Conservation (phyloP, 257 asterid species). For the Solanum etuberosum region DNA sequence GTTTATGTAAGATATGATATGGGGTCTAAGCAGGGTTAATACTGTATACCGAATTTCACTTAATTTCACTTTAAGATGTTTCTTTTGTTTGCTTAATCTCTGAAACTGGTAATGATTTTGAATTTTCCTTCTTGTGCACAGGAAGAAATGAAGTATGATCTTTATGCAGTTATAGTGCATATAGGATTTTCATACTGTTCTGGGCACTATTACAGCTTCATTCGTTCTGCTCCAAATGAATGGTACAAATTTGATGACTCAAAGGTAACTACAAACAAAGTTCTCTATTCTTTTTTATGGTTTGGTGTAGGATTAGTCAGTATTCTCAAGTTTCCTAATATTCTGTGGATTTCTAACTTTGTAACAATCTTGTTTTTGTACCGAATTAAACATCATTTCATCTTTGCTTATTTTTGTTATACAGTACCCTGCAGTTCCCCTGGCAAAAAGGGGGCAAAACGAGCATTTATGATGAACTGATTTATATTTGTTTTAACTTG, state of each 20-base stretch:
- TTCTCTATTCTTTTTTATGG: not conserved
- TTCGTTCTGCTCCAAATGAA: slow-evolving; percentile 44
- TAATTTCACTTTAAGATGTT: not conserved
- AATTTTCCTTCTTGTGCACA: slow-evolving; percentile 13
- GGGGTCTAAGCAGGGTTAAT: not conserved
- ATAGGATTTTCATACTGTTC: slow-evolving; percentile 55
- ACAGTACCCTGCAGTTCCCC: not conserved
- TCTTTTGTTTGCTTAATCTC: not conserved
- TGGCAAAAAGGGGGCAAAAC: not conserved
- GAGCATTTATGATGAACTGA: not conserved
- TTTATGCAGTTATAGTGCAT: slow-evolving; percentile 88
- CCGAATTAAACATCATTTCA: not conserved
- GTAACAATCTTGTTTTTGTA: not conserved
- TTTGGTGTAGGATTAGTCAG: not conserved
- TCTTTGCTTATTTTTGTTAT: not conserved
- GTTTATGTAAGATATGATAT: not conserved
- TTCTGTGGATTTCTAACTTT: not conserved
- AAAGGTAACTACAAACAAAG: slow-evolving; percentile 24
- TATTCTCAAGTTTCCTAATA: not conserved
- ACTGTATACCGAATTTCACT: not conserved
- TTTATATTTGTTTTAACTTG: slow-evolving; percentile 6
- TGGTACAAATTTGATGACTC: slow-evolving; percentile 92
- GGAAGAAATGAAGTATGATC: slow-evolving; percentile 52
- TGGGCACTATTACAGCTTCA: slow-evolving; percentile 81
- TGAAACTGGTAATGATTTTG: not conserved